These are phyloP conservation scores for Penicillium fimorum DNA, from an alignment of 495 filamentous ascomycete genomes.

Conservation along the genomic window DNA sequence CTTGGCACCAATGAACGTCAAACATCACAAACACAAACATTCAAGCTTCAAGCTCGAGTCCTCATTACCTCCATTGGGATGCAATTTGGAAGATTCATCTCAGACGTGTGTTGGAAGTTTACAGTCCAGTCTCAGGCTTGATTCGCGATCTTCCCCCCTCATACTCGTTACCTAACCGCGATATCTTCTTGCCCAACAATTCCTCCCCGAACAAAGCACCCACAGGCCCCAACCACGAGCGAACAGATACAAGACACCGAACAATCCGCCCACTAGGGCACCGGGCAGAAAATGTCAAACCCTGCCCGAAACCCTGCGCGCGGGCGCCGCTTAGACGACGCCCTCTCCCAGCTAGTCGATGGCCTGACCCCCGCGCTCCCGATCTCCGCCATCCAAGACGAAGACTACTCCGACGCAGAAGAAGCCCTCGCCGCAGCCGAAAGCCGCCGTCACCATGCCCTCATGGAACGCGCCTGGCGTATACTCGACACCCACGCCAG, in stretches of 20 bases:
- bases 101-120: background rate
- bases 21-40: constrained; percentile 25
- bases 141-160: background rate
- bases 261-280: constrained; percentile 12
- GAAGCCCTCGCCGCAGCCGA: constrained; percentile 44
- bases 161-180: background rate
- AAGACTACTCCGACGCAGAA: constrained; percentile 43
- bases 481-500: constrained; percentile 35
- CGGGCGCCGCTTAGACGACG: constrained; percentile 53
- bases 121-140: background rate
- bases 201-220: background rate
- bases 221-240: background rate
- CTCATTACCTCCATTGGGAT: background rate
- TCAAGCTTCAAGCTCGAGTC: constrained; percentile 9
- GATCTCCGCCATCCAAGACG: constrained; percentile 32
- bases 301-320: constrained; percentile 34
- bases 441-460: constrained; percentile 41
- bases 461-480: constrained; percentile 47
- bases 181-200: constrained; percentile 2
- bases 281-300: constrained; percentile 33
- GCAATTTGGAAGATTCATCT: background rate
- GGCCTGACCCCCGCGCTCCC: constrained; percentile 45
- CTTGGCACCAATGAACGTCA: constrained; percentile 6
- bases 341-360: constrained; percentile 55
- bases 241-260: background rate